Evolutionary conservation across 148 eudicot genomes (phyloP), one percentile per base, ranked within the genome.

Genomic region (Vaccinium corymbosum): DNA sequence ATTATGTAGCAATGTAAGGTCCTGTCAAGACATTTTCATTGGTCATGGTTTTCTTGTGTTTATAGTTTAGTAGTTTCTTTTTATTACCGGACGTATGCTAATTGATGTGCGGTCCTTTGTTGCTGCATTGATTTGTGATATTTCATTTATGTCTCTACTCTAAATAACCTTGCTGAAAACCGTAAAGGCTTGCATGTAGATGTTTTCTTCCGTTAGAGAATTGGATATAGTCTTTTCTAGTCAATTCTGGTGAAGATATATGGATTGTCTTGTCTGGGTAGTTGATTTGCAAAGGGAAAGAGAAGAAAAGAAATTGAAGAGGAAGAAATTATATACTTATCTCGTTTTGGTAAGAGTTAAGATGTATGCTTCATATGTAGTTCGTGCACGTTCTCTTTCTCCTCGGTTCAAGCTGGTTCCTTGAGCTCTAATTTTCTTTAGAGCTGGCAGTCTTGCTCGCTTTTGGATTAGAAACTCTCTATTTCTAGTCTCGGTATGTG

Each of bases 31-130:
- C 19, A 6, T 56, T 79, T 55, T 19, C 56, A 9, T 29, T 17
- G 66, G 49, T 19, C 81, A 32, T 55, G 81, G 50, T 35, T 79
- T 79, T 78, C 81, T 78, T 52, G 12, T 79, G n/a, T 27, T 51
- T 0, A 56, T 79, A 35, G 29, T 74, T 79, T 56, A 3, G 46
- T 55, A 53, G 66, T 55, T 79, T 55, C 7, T 19, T 15, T 50
- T 79, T 3, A 55, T 16, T 29, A 55, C 7, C 32, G 52, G 27
- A 19, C 4, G 25, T 74, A 25, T 46, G 77, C 50, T 72, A 35
- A 72, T 38, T 32, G 17, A 38, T 9, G 25, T 20, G 78, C 10
- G 9, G 13, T 20, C 22, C 50, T 42, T 74, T 17, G 78, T 6
- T 35, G 15, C 14, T 72, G 49, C 22, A 38, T 38, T 72, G 17